These are phyloP conservation scores for Verruconis gallopava DNA, from an alignment of 2,329 filamentous ascomycete genomes.

Conservation along the genomic window DNA sequence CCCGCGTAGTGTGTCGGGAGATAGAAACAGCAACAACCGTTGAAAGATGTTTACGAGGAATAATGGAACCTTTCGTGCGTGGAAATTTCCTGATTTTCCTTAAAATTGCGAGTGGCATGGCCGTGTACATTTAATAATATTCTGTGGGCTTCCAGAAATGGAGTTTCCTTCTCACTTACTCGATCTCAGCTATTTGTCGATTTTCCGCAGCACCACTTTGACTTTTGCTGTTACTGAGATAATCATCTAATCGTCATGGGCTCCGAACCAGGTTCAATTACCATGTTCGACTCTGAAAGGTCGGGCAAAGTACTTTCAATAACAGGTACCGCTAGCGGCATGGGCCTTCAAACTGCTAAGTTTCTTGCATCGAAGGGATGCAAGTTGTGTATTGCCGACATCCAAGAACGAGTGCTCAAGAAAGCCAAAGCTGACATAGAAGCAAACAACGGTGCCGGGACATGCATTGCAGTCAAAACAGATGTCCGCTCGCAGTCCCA, in stretches of 20 bases:
- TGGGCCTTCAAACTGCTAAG: conserved; percentile 35
- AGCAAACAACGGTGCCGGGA: conserved; percentile 1
- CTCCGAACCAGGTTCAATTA: no score
- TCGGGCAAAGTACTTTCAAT: conserved; percentile 34
- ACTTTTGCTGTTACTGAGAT: no score
- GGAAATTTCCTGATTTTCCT: no score
- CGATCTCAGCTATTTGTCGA: neutral
- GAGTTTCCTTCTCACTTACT: neutral
- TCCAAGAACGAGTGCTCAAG: conserved; percentile 6
- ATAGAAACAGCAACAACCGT: no score
- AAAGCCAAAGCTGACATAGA: neutral
- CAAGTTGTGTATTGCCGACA: conserved; percentile 4
- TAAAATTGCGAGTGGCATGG: no score
- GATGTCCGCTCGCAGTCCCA: conserved; percentile 22
- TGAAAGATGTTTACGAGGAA: no score
- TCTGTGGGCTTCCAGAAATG: no score
- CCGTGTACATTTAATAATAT: no score
- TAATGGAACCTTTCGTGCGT: no score
- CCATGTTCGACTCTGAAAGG: neutral
- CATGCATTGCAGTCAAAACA: conserved; percentile 13
- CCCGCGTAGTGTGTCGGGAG: no score
- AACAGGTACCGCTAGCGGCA: conserved; percentile 37
- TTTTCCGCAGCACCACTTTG: neutral
- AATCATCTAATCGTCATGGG: no score
- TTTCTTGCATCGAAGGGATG: conserved; percentile 33